These are phyloP conservation scores for Kandelia obovata DNA, from an alignment of 345 rosid genomes.

Conservation along the genomic window DNA sequence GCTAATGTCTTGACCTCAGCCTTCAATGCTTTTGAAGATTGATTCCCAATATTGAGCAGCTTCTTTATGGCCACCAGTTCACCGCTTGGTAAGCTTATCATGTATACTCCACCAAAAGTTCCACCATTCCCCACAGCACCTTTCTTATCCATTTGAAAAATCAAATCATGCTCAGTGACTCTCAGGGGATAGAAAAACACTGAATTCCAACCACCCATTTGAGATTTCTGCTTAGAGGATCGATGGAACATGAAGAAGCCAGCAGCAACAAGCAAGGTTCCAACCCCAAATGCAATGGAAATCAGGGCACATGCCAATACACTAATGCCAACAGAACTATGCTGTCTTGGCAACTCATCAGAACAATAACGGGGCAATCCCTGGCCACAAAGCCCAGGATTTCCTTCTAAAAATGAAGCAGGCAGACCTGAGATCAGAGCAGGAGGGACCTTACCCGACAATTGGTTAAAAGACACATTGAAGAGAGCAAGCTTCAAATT, in stretches of 20 bases:
- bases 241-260: conserved; percentile 49
- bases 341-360: conserved; percentile 38
- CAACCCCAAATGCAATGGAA: conserved; percentile 59
- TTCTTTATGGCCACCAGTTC: conserved; percentile 79
- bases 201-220: conserved; percentile 57
- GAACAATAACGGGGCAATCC: conserved; percentile 67
- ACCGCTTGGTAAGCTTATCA: conserved; percentile 62
- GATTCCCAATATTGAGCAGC: conserved; percentile 56
- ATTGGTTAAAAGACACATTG: conserved; percentile 72
- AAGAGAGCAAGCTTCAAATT: conserved; percentile 89
- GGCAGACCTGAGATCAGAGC: conserved; percentile 82
- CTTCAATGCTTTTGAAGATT: conserved; percentile 62
- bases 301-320: conserved; percentile 51
- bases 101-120: conserved; percentile 58
- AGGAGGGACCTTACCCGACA: conserved; percentile 61
- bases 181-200: conserved; percentile 81
- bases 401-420: conserved; percentile 87
- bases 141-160: conserved; percentile 63
- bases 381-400: conserved; percentile 77
- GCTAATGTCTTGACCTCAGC: conserved; percentile 80
- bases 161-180: conserved; percentile 67
- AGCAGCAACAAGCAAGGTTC: conserved; percentile 45
- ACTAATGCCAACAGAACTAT: conserved; percentile 27
- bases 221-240: conserved; percentile 48
- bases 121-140: conserved; percentile 54